Base-by-base conservation (phyloP, 208 protist genomes). In the Leishmania tropica region DNA sequence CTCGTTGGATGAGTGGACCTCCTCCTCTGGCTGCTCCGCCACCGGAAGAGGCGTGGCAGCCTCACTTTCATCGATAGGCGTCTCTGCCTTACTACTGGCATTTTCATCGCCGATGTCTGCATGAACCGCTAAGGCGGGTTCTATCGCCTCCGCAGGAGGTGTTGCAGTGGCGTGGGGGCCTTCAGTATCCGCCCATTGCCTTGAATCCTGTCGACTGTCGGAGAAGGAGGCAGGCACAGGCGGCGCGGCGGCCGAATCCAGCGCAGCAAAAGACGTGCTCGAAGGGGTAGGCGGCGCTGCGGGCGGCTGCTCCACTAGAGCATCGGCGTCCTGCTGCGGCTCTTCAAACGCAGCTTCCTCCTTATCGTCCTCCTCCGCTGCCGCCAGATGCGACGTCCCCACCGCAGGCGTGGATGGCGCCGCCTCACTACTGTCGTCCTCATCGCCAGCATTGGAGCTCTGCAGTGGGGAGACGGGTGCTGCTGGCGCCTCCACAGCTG, bases 211-310 rank as follows among this genome's bases (percentile, higher is more conserved):
- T 42, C 17, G 35, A 35, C 28, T 70, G 64, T 13, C 6, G 64
- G 35, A 70, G 35, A 24, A 70, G 17, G 19, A 4, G 21, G n/a
- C 10, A 37, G 60, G n/a, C 60, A 11, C 8, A 35, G 60, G n/a
- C 60, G 60, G 11, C n/a, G 6, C n/a, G 13, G n/a, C 60, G 28
- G 60, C 11, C 54, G 54, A 24, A 58, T 58, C 54, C 21, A 24
- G 54, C 54, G 24, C 54, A 58, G 40, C 54, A 31, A 45, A 81
- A 75, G 54, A 70, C 78, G 54, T 65, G 54, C 28, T 76, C 64
- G 70, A 62, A 81, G 54, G 40, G 42, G 13, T 81, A 40, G 31
- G 53, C 21, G 24, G 35, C 65, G 6, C 28, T n/a, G 37, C 60
- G 17, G 24, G 37, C 31, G 8, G 67, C 67, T 40, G 67, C 77